These are phyloP conservation scores for Mantamonas sphyraenae DNA, from an alignment of 78 protist species.

Conservation along the genomic window DNA sequence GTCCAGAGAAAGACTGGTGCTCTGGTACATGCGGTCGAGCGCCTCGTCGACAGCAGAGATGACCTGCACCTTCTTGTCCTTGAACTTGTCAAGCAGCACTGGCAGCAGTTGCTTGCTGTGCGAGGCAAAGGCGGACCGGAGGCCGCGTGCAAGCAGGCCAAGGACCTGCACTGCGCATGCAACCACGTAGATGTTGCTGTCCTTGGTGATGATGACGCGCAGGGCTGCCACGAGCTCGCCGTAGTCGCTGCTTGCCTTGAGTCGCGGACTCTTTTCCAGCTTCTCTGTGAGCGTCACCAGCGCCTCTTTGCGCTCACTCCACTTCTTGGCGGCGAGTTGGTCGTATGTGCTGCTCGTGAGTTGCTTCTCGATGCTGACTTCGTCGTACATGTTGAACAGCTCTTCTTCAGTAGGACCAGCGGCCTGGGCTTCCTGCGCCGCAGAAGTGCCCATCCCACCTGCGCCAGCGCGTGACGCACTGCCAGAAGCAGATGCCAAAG, in stretches of 20 bases:
- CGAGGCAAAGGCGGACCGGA: background rate
- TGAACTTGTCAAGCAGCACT: background rate
- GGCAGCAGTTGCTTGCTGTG: background rate
- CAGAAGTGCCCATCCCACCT: no score
- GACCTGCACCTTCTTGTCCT: conserved; percentile 17
- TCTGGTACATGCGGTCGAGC: background rate
- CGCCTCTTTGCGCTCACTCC: background rate
- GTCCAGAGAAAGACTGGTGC: no score
- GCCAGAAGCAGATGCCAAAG: no score
- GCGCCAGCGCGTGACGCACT: no score
- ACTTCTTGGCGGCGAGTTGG: background rate
- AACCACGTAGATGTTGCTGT: conserved; percentile 4
- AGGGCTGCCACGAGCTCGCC: background rate
- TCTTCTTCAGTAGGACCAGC: no score
- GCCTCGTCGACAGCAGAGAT: background rate
- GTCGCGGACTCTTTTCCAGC: background rate
- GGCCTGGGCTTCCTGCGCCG: no score
- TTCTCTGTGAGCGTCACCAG: background rate
- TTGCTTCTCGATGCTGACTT: background rate
- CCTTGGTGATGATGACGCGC: background rate
- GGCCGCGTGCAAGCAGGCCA: background rate
- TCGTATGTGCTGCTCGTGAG: background rate
- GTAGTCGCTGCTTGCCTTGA: background rate
- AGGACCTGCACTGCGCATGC: background rate
- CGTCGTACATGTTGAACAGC: background rate